Percentiles rank a stretch among this genome's conserved stretches.
Evolutionary conservation across 2,329 filamentous ascomycete species (phyloP).

Genomic region (Alternaria sp.): DNA sequence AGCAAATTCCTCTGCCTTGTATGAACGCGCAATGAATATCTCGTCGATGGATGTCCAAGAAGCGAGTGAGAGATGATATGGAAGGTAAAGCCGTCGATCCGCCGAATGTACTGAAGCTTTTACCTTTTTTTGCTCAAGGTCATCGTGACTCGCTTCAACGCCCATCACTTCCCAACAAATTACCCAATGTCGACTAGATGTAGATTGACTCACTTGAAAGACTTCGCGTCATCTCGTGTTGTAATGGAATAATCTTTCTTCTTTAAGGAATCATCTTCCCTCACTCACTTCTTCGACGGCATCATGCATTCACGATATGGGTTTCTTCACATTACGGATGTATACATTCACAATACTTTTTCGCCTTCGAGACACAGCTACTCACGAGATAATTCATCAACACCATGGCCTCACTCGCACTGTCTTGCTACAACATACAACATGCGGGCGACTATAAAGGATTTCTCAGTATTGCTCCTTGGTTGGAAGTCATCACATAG

Average conservation of each 20-base stretch:
- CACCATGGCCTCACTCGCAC: not conserved
- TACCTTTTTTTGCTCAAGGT: too few relatives aligned
- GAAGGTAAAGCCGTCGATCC: too few relatives aligned
- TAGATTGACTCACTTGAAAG: too few relatives aligned
- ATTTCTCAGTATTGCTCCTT: not conserved
- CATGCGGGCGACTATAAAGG: not conserved
- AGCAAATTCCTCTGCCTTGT: too few relatives aligned
- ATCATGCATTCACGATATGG: not conserved
- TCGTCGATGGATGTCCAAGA: too few relatives aligned
- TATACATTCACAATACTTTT: not conserved
- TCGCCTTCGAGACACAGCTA: not conserved
- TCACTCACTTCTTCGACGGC: not conserved
- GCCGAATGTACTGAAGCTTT: too few relatives aligned
- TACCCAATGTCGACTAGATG: too few relatives aligned
- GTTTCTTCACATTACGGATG: not conserved
- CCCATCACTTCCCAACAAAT: too few relatives aligned
- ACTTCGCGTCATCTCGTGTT: too few relatives aligned
- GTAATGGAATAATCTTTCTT: not conserved
- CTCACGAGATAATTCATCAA: not conserved
- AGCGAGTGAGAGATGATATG: too few relatives aligned
- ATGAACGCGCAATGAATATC: too few relatives aligned
- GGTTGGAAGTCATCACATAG: not conserved
- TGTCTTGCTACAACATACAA: not conserved
- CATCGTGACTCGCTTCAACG: too few relatives aligned
- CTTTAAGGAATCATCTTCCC: not conserved